Conservation (phyloP, 305 asterid genomes). For the Fraxinus latifolia region DNA sequence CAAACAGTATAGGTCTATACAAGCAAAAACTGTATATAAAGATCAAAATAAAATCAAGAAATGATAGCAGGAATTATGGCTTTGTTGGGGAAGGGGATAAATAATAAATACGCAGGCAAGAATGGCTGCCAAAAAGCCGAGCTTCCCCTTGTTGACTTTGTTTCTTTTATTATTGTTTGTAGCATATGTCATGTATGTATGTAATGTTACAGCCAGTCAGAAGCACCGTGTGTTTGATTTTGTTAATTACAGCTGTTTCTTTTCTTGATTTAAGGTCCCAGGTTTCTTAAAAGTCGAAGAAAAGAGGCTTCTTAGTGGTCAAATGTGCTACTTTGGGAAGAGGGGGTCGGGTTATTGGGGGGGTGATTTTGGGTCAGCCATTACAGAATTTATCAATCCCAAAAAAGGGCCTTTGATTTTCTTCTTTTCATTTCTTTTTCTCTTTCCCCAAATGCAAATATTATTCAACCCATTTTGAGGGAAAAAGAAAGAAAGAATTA, state of each 20-base stretch:
- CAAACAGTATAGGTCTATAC: neutral
- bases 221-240: conserved; percentile 22
- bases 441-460: neutral
- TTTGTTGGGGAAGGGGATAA: conserved; percentile 25
- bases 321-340: conserved; percentile 19
- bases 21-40: neutral
- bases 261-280: conserved; percentile 8
- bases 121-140: conserved; percentile 42
- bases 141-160: conserved; percentile 64
- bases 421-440: neutral
- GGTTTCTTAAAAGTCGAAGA: conserved; percentile 13
- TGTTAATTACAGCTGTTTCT: conserved; percentile 32
- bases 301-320: conserved; percentile 2
- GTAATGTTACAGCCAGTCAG: conserved; percentile 33
- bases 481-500: neutral
- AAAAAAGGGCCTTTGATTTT: conserved; percentile 9
- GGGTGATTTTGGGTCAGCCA: conserved; percentile 30
- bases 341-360: neutral
- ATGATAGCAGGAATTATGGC: conserved; percentile 1
- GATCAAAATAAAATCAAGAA: conserved; percentile 6
- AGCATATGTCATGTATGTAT: conserved; percentile 16
- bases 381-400: conserved; percentile 26
- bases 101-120: conserved; percentile 39
- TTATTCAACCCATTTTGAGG: neutral
- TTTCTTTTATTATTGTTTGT: conserved; percentile 23